Base-by-base conservation (phyloP, 2,329 filamentous ascomycete genomes). In the Canariomyces notabilis region DNA sequence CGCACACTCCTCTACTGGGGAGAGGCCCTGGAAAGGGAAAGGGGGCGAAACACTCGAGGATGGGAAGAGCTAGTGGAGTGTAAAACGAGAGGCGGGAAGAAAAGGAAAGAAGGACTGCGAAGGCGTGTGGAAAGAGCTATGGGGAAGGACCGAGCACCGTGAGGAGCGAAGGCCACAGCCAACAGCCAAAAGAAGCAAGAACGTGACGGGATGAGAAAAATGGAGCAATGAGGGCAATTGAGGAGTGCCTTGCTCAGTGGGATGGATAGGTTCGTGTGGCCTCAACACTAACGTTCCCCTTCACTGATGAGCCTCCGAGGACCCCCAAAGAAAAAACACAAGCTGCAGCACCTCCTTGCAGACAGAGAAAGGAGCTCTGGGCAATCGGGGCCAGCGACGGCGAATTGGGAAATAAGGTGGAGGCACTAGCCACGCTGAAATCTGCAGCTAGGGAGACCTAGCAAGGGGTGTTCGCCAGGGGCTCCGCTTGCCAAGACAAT, bases 381-480 rank as follows among this genome's bases (percentile, higher is more conserved):
- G 48, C 41, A 48, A 49, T 37, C 38, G 49, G 44, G 49, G 41
- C 44, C 44, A 43, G 45, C 41, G 37, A 53, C 44, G 51, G 51
- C 50, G 51, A 48, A 53, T 50, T 53, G 53, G 53, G 51, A 57
- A 55, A 57, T 54, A 53, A 52, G 51, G 46, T 55, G 50, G 56
- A 52, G 45, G 44, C 39, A 38, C 46, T 40, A 42, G n/a, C n/a
- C n/a, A n/a, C 31, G 23, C 34, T 23, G 37, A 44, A 48, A 48
- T 41, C 38, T 51, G 50, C 50, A 53, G 52, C 50, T 42, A 49
- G 52, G 52, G 46, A 50, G 32, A 36, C 47, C 49, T 44, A 26
- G 41, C 46, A 22, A 53, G 50, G 50, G 50, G 49, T 8, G 18
- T 37, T 36, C 39, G 37, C 22, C 52, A 52, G 32, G 52, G 48